These are phyloP conservation scores for Acanthamoeba culbertsoni DNA, from an alignment of 208 protist genomes.

Conservation along the genomic window DNA sequence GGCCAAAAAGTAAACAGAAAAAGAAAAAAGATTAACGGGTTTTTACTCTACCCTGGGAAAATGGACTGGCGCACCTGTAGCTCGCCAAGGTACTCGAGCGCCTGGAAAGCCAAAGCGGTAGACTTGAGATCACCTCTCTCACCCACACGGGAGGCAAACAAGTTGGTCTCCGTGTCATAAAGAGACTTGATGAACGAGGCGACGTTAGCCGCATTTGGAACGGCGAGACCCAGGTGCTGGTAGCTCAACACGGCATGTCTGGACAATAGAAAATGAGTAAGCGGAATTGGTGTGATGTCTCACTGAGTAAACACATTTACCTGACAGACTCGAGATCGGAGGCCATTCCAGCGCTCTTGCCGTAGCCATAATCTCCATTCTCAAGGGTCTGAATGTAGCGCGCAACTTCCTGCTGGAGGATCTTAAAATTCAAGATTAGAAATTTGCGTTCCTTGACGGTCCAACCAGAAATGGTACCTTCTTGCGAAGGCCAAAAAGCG, in stretches of 20 bases:
- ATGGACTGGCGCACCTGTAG: background rate
- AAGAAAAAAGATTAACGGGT: background rate
- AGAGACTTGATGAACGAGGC: constrained; percentile 38
- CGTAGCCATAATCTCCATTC: constrained; percentile 47
- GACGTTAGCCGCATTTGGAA: constrained; percentile 24
- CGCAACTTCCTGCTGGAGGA: constrained; percentile 30
- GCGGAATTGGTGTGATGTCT: background rate
- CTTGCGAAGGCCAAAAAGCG: background rate
- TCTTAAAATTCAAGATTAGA: background rate
- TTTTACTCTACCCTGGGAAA: background rate
- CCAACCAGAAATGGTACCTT: background rate
- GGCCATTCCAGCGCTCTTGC: background rate
- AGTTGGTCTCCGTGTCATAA: background rate
- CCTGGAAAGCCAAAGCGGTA: constrained; percentile 42
- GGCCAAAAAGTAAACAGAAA: background rate
- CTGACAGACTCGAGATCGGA: constrained; percentile 41
- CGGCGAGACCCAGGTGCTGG: constrained; percentile 35
- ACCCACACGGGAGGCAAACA: constrained; percentile 40
- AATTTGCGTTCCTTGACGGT: background rate
- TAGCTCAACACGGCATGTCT: constrained; percentile 27
- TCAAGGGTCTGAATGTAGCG: constrained; percentile 47
- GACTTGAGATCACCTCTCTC: constrained; percentile 49
- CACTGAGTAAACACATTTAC: background rate
- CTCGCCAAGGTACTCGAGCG: constrained; percentile 44
- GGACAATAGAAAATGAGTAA: background rate